A percentile compares a stretch with the other conserved stretches of the same genome.
phyloP scores from a whole-genome alignment of 2,329 filamentous ascomycete species.

The Bipolaris oryzae region DNA sequence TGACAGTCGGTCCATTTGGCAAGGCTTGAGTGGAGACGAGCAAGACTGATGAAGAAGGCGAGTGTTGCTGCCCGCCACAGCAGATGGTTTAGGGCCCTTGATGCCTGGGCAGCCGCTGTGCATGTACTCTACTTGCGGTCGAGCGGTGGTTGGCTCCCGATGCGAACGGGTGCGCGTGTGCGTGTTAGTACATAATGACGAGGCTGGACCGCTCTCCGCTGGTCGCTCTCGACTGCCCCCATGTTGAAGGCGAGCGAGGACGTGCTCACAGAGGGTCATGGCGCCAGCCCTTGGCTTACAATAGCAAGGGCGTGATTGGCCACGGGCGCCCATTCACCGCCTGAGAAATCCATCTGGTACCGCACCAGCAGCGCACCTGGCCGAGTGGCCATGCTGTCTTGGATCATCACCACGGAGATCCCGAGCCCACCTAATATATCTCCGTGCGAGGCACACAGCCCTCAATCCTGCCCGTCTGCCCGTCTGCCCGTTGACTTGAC shows the following conservation, averaged over 20 bases:
- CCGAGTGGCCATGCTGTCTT: conserved; percentile 22
- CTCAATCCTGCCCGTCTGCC: conserved; percentile 24
- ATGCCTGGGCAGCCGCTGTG: neutral
- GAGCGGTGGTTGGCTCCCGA: conserved; percentile 6
- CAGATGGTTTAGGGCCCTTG: conserved; percentile 7
- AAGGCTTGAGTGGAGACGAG: conserved; percentile 13
- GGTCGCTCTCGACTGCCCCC: neutral
- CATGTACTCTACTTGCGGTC: neutral
- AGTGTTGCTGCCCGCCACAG: conserved; percentile 19
- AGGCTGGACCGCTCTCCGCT: neutral
- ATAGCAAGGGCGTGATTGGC: conserved; percentile 31
- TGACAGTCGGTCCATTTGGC: conserved; percentile 13
- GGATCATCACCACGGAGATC: conserved; percentile 27
- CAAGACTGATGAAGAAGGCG: conserved; percentile 8
- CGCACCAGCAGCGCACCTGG: conserved; percentile 22
- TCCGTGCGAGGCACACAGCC: conserved; percentile 22
- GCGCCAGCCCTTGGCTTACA: conserved; percentile 31
- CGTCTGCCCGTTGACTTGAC: conserved; percentile 12
- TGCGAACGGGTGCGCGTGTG: neutral
- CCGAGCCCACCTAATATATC: conserved; percentile 23
- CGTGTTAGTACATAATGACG: neutral
- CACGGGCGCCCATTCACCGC: conserved; percentile 25
- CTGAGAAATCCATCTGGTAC: conserved; percentile 18
- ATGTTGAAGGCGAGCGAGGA: conserved; percentile 11
- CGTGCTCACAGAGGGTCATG: conserved; percentile 10